Evolutionary conservation across 441 rosid genomes (phyloP), one percentile per base, ranked within the genome.

Genomic region (Pelargonium fulgidum): DNA sequence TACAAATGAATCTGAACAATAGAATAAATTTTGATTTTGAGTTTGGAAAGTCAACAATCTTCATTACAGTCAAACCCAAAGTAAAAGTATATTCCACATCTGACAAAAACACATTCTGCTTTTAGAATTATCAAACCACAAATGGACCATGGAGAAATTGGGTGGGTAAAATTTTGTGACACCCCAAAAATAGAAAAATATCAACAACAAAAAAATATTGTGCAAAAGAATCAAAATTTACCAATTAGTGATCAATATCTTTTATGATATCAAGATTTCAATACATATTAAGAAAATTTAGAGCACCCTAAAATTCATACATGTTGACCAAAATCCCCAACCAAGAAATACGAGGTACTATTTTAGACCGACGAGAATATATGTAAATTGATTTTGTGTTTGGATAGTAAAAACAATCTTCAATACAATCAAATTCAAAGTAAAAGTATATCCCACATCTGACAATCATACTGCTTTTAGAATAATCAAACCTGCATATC

Each of bases 141-240:
- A 11, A 45, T 9, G 4, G 50, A 45, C 50, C 47, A 8, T 42
- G 13, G n/a, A 14, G 24, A 58, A 0, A 58, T 19, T 19, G 62
- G 9, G 29, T 58, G 62, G 13, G 20, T 19, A 58, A 10, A 58
- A 9, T 19, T 58, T 58, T 9, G 13, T 45, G 20, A 58, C 12
- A 58, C 3, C 62, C 12, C 29, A 58, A 58, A 58, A 58, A 58
- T 58, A 58, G 62, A 58, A 58, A 58, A 58, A 17, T 19, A 17
- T 58, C 26, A 8, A 7, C 6, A 52, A 52, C 16, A 10, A 58
- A 6, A 16, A 56, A 4, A 19, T 19, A 58, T 13, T 58, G 20
- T 19, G 19, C 62, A 58, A 19, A 6, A 58, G 26, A 58, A 16
- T 58, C 26, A 58, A 58, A 8, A 58, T 9, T 22, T 17, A 58